These are phyloP conservation scores for Arabis alpina DNA, from an alignment of 345 rosid species.

Conservation along the genomic window DNA sequence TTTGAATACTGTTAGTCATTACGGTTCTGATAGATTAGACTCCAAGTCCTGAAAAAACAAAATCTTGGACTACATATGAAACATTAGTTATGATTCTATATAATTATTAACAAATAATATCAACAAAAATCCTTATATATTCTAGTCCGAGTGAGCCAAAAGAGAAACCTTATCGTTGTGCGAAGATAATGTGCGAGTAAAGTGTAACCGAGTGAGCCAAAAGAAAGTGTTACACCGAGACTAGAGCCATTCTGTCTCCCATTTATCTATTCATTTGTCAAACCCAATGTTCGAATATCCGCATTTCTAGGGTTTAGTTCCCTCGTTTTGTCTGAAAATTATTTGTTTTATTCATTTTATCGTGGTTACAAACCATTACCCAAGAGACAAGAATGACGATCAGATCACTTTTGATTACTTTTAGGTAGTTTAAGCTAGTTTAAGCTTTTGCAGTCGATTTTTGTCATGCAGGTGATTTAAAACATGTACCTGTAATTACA, in stretches of 20 bases:
- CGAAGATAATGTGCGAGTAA: constrained; percentile 17
- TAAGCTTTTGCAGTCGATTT: not conserved
- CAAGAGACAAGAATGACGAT: constrained; percentile 20
- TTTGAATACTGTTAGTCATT: not conserved
- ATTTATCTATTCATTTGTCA: constrained; percentile 23
- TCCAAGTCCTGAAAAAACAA: not conserved
- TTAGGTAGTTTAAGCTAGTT: not conserved
- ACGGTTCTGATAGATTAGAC: not conserved
- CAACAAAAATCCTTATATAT: not conserved
- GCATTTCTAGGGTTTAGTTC: constrained; percentile 38
- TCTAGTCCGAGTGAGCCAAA: too few relatives aligned
- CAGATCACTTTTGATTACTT: constrained; percentile 18
- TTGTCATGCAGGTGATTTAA: not conserved
- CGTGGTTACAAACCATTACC: constrained; percentile 15
- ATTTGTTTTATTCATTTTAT: not conserved
- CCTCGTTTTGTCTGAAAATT: constrained; percentile 31
- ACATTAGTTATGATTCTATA: not conserved
- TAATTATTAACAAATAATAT: too few relatives aligned
- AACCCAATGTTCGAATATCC: constrained; percentile 36
- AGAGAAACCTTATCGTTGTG: not conserved
- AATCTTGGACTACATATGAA: not conserved
- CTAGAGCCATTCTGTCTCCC: constrained; percentile 40
- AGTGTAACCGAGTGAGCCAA: constrained; percentile 34
- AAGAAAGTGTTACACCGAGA: constrained; percentile 41
- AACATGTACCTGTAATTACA: not conserved